A percentile compares a stretch with the other conserved stretches of the same genome.
Evolutionary conservation across 345 rosid genomes (phyloP).

Genomic region (Populus ilicifolia): DNA sequence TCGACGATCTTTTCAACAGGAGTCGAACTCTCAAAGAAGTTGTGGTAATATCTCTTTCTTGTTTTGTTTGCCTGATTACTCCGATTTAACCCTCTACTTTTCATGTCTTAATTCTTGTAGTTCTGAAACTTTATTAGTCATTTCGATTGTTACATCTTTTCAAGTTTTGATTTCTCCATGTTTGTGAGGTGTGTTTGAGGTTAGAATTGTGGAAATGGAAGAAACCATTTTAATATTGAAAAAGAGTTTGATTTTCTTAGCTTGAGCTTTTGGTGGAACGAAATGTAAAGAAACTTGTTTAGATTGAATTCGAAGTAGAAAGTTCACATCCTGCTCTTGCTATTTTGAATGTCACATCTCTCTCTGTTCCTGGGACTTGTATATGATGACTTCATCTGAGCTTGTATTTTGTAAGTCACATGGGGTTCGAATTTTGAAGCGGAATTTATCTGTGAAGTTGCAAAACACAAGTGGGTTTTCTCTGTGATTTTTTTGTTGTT

Average conservation of each 20-base stretch:
- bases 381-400: too few species aligned
- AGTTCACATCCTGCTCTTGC: background rate
- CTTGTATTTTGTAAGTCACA: too few species aligned
- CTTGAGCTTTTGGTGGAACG: background rate
- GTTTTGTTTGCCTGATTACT: background rate
- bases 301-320: too few species aligned
- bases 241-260: too few species aligned
- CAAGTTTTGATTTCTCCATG: background rate
- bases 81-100: too few species aligned
- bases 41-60: background rate
- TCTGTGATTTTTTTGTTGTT: too few species aligned
- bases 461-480: too few species aligned
- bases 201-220: background rate
- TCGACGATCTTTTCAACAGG: background rate
- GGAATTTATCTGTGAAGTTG: too few species aligned
- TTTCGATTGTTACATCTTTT: background rate
- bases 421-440: too few species aligned
- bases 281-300: too few species aligned
- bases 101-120: background rate
- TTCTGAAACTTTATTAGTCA: background rate
- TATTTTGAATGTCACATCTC: background rate
- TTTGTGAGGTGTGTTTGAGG: background rate
- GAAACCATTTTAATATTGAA: too few species aligned
- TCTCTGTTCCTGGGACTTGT: too few species aligned
- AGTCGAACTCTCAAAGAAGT: background rate